These are phyloP conservation scores for Cryptococcus floricola DNA, from an alignment of 1,284 basidiomycete species.

Conservation along the genomic window DNA sequence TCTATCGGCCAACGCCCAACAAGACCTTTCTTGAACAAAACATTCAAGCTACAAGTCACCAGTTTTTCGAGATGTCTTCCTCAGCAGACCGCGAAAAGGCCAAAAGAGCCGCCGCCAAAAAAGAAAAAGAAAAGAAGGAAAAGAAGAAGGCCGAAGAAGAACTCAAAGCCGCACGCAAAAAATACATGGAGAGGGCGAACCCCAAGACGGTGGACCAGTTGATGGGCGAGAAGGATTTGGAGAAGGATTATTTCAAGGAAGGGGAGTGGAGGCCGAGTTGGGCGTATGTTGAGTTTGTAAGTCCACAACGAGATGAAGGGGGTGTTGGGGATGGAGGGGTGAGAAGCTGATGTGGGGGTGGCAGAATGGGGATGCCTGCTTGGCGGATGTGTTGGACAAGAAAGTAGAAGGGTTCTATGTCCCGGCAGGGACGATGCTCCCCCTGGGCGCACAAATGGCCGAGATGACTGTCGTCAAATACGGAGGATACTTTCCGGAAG, in stretches of 20 bases:
- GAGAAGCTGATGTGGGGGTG: not conserved
- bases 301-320: conserved; percentile 4
- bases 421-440: conserved; percentile 35
- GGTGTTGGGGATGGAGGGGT: not conserved
- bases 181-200: conserved; percentile 19
- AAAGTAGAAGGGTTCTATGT: conserved; percentile 32
- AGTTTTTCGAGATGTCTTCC: not conserved
- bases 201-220: conserved; percentile 25
- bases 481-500: conserved; percentile 38
- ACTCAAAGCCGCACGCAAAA: conserved; percentile 8
- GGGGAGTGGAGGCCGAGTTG: conserved; percentile 32
- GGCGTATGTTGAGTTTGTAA: conserved; percentile 34
- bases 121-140: conserved; percentile 2
- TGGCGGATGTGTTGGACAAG: conserved; percentile 24
- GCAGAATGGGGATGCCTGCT: conserved; percentile 32
- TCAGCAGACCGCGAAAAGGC: conserved; percentile 2
- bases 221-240: conserved; percentile 16
- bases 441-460: conserved; percentile 30
- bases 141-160: conserved; percentile 9
- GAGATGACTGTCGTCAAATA: conserved; percentile 37
- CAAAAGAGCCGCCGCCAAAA: too few relatives aligned
- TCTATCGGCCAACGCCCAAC: too few relatives aligned
- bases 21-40: too few relatives aligned
- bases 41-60: too few relatives aligned
- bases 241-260: conserved; percentile 22